Conservation (phyloP, 768 basidiomycete species). For the Multifurca ochricompacta region DNA sequence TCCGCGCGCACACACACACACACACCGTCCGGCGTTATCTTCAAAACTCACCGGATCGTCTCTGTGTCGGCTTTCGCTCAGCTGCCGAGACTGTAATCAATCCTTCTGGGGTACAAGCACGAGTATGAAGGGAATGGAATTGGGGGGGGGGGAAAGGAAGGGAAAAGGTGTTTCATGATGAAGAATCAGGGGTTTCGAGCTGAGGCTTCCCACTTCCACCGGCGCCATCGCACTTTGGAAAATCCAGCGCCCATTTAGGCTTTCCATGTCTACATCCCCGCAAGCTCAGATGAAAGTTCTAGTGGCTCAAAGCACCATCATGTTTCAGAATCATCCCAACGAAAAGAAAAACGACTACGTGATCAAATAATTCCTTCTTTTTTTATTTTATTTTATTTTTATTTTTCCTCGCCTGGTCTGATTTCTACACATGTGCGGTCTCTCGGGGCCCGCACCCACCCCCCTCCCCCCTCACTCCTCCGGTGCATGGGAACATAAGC, state of each 20-base stretch:
- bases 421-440: constrained; percentile 11
- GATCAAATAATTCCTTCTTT: too few relatives aligned
- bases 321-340: constrained; percentile 20
- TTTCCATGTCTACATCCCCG: constrained; percentile 18
- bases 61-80: background rate
- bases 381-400: too few relatives aligned
- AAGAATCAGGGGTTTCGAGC: too few relatives aligned
- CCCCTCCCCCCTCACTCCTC: background rate
- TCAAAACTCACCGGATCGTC: background rate
- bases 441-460: constrained; percentile 11
- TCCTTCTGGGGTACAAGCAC: background rate
- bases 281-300: constrained; percentile 17
- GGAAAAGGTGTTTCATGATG: constrained; percentile 10
- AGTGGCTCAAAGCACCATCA: constrained; percentile 19
- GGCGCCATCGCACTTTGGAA: constrained; percentile 16
- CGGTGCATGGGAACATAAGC: too few relatives aligned
- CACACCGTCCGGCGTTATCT: constrained; percentile 3
- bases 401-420: background rate
- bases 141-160: too few relatives aligned
- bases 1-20: too few relatives aligned
- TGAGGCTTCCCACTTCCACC: constrained; percentile 13
- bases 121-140: background rate
- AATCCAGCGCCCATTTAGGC: constrained; percentile 19
- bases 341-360: background rate
- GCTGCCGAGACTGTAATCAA: constrained; percentile 12